A percentile compares a stretch with the other conserved stretches of the same genome.
Evolutionary conservation across 1,284 basidiomycete species (phyloP).

Genomic region (Singerocomus inundabilis): DNA sequence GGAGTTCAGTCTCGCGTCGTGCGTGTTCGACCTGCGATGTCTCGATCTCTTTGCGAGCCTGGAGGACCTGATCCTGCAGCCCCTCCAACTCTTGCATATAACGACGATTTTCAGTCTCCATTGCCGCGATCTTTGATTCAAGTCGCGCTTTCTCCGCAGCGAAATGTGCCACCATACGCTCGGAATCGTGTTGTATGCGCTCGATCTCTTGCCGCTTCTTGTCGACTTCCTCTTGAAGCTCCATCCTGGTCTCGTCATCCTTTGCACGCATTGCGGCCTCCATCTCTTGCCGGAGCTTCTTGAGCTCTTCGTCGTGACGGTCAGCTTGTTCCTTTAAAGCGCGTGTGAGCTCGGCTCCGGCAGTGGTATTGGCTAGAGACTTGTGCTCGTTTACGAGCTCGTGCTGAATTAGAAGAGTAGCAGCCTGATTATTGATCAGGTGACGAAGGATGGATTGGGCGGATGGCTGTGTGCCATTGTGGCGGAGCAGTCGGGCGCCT

Average conservation of each 20-base stretch:
- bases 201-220: constrained; percentile 34
- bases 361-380: constrained; percentile 39
- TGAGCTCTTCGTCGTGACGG: constrained; percentile 38
- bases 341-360: constrained; percentile 39
- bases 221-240: constrained; percentile 39
- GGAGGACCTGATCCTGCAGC: constrained; percentile 30
- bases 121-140: constrained; percentile 28
- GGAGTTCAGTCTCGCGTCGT: constrained; percentile 29
- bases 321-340: constrained; percentile 38
- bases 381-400: constrained; percentile 43
- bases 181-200: constrained; percentile 30
- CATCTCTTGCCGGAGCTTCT: constrained; percentile 38
- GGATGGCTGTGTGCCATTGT: constrained; percentile 32
- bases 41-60: constrained; percentile 32
- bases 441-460: constrained; percentile 32
- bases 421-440: constrained; percentile 33
- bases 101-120: constrained; percentile 30
- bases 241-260: constrained; percentile 38
- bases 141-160: constrained; percentile 34
- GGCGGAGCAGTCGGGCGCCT: constrained; percentile 40
- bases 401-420: constrained; percentile 40
- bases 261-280: constrained; percentile 35
- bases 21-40: constrained; percentile 29
- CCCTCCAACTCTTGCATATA: constrained; percentile 19
- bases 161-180: constrained; percentile 35